These are phyloP conservation scores for Pontederia paniculata DNA, from an alignment of 176 grass and related monocot genomes.

Conservation along the genomic window DNA sequence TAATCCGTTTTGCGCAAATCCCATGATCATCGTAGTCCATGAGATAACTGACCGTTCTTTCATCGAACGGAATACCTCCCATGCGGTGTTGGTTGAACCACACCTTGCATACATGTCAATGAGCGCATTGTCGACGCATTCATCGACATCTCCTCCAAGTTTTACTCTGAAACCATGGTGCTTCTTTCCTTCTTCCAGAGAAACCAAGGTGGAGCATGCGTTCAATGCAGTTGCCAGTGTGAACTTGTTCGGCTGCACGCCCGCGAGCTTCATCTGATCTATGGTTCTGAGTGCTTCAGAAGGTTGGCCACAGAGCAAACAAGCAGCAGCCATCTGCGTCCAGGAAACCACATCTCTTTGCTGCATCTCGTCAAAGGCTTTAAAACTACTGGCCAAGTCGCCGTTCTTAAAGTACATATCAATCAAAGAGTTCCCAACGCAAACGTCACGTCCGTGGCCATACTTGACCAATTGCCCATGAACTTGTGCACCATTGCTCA, in stretches of 20 bases:
- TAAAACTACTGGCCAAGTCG: constrained; percentile 15
- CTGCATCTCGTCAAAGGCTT: constrained; percentile 33
- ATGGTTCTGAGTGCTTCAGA: constrained; percentile 20
- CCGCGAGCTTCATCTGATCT: constrained; percentile 32
- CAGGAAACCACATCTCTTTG: constrained; percentile 47
- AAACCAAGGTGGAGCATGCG: constrained; percentile 22
- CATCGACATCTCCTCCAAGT: constrained; percentile 24
- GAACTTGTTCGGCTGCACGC: constrained; percentile 31
- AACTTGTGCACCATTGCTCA: constrained; percentile 29
- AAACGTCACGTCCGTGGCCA: constrained; percentile 30
- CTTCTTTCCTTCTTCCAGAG: constrained; percentile 23
- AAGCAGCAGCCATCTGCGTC: constrained; percentile 47
- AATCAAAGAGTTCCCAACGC: constrained; percentile 39
- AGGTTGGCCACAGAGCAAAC: constrained; percentile 24
- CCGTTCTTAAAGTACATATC: constrained; percentile 62
- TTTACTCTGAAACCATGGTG: constrained; percentile 36
- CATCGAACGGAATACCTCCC: constrained; percentile 34
- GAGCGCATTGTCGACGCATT: constrained; percentile 33
- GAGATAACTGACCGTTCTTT: constrained; percentile 18
- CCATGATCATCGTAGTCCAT: constrained; percentile 52
- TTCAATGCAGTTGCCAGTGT: constrained; percentile 33
- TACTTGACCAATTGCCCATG: constrained; percentile 46
- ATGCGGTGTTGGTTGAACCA: constrained; percentile 17
- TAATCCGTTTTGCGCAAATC: constrained; percentile 30
- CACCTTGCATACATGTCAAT: constrained; percentile 58